phyloP scores from a whole-genome alignment of 192 early-diverging fungal species.

The Entomortierella chlamydospora region DNA sequence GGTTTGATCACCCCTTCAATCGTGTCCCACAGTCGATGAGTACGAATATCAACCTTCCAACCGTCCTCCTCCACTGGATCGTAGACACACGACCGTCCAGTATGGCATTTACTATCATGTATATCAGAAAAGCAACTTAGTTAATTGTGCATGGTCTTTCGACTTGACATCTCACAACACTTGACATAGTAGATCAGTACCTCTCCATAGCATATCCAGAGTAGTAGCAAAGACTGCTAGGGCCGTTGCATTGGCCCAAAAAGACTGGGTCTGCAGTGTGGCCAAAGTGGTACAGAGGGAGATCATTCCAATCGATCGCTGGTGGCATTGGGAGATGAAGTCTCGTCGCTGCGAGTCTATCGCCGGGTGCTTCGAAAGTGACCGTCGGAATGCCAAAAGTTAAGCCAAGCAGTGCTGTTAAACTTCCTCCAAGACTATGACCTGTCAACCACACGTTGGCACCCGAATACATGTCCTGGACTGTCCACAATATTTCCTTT shows the following conservation, averaged over 20 bases:
- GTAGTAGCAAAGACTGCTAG: conserved; percentile 74
- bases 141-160: too few species aligned
- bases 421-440: conserved; percentile 86
- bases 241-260: conserved; percentile 81
- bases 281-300: conserved; percentile 93
- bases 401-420: conserved; percentile 80
- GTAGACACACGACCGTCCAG: conserved; percentile 68
- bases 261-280: conserved; percentile 94
- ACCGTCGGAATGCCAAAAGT: conserved; percentile 89
- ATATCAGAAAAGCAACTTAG: not conserved
- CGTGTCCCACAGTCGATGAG: conserved; percentile 83
- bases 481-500: conserved; percentile 76
- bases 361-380: conserved; percentile 88
- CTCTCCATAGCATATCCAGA: conserved; percentile 81
- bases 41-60: conserved; percentile 78
- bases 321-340: conserved; percentile 82
- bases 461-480: conserved; percentile 73
- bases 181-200: too few species aligned
- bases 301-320: conserved; percentile 60
- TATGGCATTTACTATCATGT: conserved; percentile 60
- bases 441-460: conserved; percentile 85
- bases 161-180: too few species aligned
- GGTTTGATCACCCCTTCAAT: conserved; percentile 74
- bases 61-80: conserved; percentile 73
- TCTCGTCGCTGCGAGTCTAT: conserved; percentile 78